Conservation (phyloP, 371 early-diverging fungal species). For the Mucor saturninus region DNA sequence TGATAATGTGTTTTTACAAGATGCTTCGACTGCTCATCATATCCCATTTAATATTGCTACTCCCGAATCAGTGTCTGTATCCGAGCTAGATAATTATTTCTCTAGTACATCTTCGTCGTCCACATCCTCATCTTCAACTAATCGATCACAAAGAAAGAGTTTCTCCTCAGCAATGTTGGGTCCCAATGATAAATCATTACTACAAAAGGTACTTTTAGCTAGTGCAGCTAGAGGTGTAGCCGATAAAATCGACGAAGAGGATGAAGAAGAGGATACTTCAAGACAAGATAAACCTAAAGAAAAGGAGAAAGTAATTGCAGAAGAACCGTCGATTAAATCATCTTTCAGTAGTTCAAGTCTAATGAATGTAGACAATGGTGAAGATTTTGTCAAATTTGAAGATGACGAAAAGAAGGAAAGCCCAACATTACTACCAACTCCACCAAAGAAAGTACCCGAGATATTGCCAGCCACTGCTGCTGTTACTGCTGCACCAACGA, state of each 20-base stretch:
- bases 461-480: conserved; percentile 21
- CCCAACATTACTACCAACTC: conserved; percentile 3
- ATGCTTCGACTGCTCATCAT: conserved; percentile 26
- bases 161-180: conserved; percentile 28
- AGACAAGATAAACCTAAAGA: not conserved
- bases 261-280: conserved; percentile 1
- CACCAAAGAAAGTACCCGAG: conserved; percentile 17
- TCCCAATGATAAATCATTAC: conserved; percentile 33
- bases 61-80: conserved; percentile 53
- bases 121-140: conserved; percentile 5
- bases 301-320: not conserved
- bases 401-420: conserved; percentile 44
- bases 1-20: conserved; percentile 47
- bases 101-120: conserved; percentile 15
- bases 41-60: conserved; percentile 47
- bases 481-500: not conserved
- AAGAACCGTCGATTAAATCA: not conserved
- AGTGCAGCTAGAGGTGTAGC: conserved; percentile 38
- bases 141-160: conserved; percentile 26
- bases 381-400: conserved; percentile 55
- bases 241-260: conserved; percentile 26
- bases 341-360: conserved; percentile 7
- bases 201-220: conserved; percentile 44
- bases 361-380: conserved; percentile 35
- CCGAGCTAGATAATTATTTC: conserved; percentile 54